Evolutionary conservation across 169 alveolate genomes (phyloP).

Genomic region (Theileria sp.): DNA sequence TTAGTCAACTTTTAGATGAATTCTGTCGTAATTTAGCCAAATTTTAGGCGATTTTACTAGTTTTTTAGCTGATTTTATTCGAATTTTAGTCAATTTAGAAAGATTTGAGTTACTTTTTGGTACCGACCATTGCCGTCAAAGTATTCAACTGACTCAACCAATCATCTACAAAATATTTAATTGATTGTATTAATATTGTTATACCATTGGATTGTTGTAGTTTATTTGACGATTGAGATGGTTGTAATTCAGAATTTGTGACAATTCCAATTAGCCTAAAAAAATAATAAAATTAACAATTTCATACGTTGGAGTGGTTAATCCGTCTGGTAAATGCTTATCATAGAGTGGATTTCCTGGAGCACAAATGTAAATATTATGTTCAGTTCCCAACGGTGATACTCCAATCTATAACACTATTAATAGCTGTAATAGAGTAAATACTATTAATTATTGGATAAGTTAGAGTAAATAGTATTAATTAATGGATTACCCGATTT

Average conservation of each 20-base stretch:
- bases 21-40: no score
- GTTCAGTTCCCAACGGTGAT: conserved; percentile 45
- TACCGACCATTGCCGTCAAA: conserved; percentile 54
- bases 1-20: no score
- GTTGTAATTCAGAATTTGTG: not conserved
- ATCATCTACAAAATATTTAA: conserved; percentile 8
- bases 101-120: conserved; percentile 6
- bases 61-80: not conserved
- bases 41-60: no score
- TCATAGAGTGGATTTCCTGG: conserved; percentile 55
- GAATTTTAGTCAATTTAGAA: no score
- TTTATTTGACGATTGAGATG: not conserved
- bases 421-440: not conserved
- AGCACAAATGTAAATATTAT: conserved; percentile 55
- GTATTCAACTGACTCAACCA: conserved; percentile 64
- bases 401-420: conserved; percentile 53
- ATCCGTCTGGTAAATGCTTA: conserved; percentile 16
- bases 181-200: no score
- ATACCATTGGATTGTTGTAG: conserved; percentile 22
- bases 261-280: conserved; percentile 51
- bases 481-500: conserved; percentile 21
- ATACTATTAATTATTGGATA: no score
- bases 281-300: not conserved
- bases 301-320: conserved; percentile 28
- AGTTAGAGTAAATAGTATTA: not conserved